Percentiles rank a stretch among this genome's conserved stretches.
These are phyloP conservation scores for Lactarius trivialis DNA, from an alignment of 768 basidiomycete species.

Conservation along the genomic window DNA sequence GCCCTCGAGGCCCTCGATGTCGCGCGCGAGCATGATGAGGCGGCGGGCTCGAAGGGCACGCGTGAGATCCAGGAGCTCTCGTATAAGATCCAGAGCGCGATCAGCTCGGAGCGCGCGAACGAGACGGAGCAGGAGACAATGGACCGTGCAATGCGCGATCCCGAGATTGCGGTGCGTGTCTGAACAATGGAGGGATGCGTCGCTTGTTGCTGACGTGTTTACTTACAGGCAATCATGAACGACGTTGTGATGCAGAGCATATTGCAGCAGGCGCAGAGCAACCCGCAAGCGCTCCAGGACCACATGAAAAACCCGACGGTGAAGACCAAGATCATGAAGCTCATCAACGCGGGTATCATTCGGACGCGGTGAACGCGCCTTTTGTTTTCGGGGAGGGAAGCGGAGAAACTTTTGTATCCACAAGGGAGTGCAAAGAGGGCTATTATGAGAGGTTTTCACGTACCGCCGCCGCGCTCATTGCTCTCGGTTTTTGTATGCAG, in stretches of 20 bases:
- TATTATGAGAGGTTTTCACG: background rate
- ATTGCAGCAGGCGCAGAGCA: slow-evolving; percentile 84
- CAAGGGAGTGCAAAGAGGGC: background rate
- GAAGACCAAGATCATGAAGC: slow-evolving; percentile 76
- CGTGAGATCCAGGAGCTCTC: slow-evolving; percentile 79
- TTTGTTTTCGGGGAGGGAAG: background rate
- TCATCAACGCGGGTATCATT: slow-evolving; percentile 91
- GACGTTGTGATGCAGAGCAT: slow-evolving; percentile 95
- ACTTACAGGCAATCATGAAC: slow-evolving; percentile 64
- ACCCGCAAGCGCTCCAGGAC: slow-evolving; percentile 85
- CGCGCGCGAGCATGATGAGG: slow-evolving; percentile 72
- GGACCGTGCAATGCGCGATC: slow-evolving; percentile 93
- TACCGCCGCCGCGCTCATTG: background rate
- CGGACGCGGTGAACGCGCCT: slow-evolving; percentile 56
- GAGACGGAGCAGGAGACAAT: slow-evolving; percentile 93
- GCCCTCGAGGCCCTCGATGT: slow-evolving; percentile 78
- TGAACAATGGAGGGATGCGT: no score
- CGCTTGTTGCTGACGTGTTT: background rate
- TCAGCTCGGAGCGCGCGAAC: slow-evolving; percentile 68
- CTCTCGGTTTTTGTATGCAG: background rate
- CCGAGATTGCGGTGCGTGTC: slow-evolving; percentile 77
- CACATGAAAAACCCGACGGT: slow-evolving; percentile 93
- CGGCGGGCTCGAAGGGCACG: slow-evolving; percentile 58
- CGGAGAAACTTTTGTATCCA: background rate
- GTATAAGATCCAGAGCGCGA: slow-evolving; percentile 71